Percentiles rank a stretch among this genome's conserved stretches.
phyloP scores from a whole-genome alignment of 192 early-diverging fungal genomes.

The Phlyctochytrium arcticum region DNA sequence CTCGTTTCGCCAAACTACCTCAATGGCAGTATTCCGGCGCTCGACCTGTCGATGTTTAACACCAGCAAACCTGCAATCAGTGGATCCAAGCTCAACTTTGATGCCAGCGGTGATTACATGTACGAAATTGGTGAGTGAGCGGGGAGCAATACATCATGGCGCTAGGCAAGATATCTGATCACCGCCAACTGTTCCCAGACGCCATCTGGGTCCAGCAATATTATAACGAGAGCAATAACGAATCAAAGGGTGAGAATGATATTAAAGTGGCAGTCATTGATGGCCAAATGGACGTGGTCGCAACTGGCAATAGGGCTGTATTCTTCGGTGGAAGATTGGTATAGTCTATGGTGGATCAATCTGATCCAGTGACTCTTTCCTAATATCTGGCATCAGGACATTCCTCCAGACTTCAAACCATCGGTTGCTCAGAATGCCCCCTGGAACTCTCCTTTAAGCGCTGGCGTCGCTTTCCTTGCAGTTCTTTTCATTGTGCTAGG shows the following conservation, averaged over 20 bases:
- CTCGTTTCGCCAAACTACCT: neutral
- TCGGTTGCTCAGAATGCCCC: neutral
- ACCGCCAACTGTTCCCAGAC: neutral
- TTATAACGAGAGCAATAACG: neutral
- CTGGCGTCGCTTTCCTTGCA: neutral
- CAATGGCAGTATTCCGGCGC: neutral
- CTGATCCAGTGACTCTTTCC: no score
- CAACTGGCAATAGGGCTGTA: neutral
- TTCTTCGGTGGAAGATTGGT: neutral
- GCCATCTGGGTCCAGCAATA: neutral
- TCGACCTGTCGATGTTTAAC: neutral
- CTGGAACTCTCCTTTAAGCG: neutral
- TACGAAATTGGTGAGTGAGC: conserved; percentile 1
- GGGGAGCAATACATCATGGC: neutral
- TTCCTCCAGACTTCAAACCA: neutral
- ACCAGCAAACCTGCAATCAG: neutral
- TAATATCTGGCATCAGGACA: no score
- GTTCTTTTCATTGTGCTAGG: neutral
- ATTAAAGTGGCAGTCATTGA: neutral
- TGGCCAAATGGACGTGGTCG: neutral
- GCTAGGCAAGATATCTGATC: neutral
- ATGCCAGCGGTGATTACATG: neutral
- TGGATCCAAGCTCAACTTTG: neutral
- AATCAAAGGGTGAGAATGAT: neutral
- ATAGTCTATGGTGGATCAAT: no score